A percentile compares a stretch with the other conserved stretches of the same genome.
These are phyloP conservation scores for Penicillium rolfsii DNA, from an alignment of 2,329 filamentous ascomycete genomes.

Conservation along the genomic window DNA sequence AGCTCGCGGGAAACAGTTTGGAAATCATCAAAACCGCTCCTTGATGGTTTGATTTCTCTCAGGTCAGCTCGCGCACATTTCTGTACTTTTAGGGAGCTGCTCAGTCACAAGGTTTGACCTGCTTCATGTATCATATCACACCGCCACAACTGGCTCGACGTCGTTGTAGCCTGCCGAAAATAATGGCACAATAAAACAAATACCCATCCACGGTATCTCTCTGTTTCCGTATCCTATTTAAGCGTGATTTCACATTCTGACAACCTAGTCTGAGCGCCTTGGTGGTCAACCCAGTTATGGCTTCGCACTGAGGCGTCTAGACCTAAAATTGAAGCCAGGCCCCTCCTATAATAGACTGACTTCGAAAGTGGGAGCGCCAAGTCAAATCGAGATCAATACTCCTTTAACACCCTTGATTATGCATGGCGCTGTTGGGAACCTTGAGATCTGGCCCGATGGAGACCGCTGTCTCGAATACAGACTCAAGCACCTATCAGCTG, in stretches of 20 bases:
- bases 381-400: no score
- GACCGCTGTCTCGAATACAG: background rate
- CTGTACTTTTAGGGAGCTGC: slow-evolving; percentile 20
- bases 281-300: background rate
- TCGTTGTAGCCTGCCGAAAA: background rate
- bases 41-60: background rate
- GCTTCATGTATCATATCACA: slow-evolving; percentile 25
- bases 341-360: background rate
- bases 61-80: slow-evolving; percentile 1
- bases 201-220: background rate
- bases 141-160: background rate
- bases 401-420: no score
- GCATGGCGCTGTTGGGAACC: no score
- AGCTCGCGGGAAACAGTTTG: background rate
- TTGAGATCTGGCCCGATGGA: no score
- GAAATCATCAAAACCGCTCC: background rate
- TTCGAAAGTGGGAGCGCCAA: no score
- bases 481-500: background rate
- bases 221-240: no score
- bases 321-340: background rate
- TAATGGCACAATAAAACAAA: slow-evolving; percentile 1
- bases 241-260: background rate
- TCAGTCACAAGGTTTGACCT: slow-evolving; percentile 12
- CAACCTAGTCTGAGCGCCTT: background rate
- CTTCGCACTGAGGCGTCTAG: background rate